Evolutionary conservation across 139 green algal genomes (phyloP).

Genomic region (Tetraselmis chui): DNA sequence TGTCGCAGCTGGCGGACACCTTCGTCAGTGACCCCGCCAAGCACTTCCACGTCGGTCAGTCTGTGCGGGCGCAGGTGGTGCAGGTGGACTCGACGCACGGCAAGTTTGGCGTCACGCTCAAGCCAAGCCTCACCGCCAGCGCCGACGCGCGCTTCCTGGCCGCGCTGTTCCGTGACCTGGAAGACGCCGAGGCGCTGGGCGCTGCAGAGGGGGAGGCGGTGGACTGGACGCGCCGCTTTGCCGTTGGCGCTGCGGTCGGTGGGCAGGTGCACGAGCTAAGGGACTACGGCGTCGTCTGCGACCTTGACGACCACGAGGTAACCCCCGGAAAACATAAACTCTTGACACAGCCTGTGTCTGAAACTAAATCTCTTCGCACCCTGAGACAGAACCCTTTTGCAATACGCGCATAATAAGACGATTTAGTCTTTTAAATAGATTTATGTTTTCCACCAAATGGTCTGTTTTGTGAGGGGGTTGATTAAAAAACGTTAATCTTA

Average conservation of each 20-base stretch:
- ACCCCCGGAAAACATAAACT: neutral
- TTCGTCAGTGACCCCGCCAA: constrained; percentile 63
- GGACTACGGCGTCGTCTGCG: constrained; percentile 64
- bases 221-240: constrained; percentile 13
- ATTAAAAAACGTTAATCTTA: too few relatives aligned
- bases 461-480: too few relatives aligned
- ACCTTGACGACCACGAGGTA: constrained; percentile 51
- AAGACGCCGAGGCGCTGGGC: constrained; percentile 29
- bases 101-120: constrained; percentile 48
- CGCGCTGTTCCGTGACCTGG: constrained; percentile 46
- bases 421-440: too few relatives aligned
- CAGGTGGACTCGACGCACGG: constrained; percentile 22
- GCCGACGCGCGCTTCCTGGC: constrained; percentile 31
- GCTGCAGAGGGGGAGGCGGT: neutral
- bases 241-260: constrained; percentile 14
- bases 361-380: too few relatives aligned
- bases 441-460: too few relatives aligned
- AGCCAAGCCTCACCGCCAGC: constrained; percentile 42
- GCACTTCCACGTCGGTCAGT: constrained; percentile 62
- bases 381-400: too few relatives aligned
- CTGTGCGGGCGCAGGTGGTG: constrained; percentile 51
- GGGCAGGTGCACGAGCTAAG: constrained; percentile 49
- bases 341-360: neutral
- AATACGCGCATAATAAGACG: too few relatives aligned
- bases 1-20: constrained; percentile 68